phyloP scores from a whole-genome alignment of 192 early-diverging fungal species.

The Dispira simplex region DNA sequence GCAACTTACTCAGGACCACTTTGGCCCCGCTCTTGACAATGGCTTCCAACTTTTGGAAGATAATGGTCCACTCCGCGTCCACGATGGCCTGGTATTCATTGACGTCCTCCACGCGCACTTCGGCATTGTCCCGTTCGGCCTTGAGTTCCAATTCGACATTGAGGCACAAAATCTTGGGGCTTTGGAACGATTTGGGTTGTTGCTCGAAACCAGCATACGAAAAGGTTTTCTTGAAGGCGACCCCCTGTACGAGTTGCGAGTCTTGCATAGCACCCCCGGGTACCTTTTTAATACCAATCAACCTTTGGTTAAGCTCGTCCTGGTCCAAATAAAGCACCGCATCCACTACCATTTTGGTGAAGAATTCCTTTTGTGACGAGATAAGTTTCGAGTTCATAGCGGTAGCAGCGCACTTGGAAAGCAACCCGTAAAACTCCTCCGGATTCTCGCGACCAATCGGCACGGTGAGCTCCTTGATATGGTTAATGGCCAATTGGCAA shows the following conservation, averaged over 20 bases:
- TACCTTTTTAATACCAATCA: constrained; percentile 98
- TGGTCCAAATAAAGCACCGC: constrained; percentile 92
- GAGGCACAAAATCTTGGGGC: constrained; percentile 81
- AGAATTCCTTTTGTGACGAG: constrained; percentile 92
- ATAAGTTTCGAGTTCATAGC: constrained; percentile 98
- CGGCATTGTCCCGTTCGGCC: constrained; percentile 98
- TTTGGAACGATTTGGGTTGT: constrained; percentile 88
- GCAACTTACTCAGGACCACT: constrained; percentile 92
- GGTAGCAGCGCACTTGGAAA: constrained; percentile 94
- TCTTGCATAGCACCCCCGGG: constrained; percentile 98
- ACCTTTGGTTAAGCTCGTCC: constrained; percentile 83
- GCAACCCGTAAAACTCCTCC: constrained; percentile 68
- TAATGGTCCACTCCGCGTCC: constrained; percentile 98
- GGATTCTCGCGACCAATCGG: constrained; percentile 66
- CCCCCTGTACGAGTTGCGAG: constrained; percentile 87
- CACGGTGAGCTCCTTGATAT: constrained; percentile 85
- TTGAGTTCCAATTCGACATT: constrained; percentile 98
- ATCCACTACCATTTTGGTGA: constrained; percentile 97
- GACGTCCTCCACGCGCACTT: constrained; percentile 93
- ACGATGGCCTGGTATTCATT: constrained; percentile 98
- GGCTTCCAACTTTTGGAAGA: constrained; percentile 94
- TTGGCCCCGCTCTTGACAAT: constrained; percentile 92
- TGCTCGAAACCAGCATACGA: constrained; percentile 99
- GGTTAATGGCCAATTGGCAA: constrained; percentile 80
- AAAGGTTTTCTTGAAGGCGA: constrained; percentile 99